Conservation (phyloP, 2,329 filamentous ascomycete genomes). For the Didymella sp. region DNA sequence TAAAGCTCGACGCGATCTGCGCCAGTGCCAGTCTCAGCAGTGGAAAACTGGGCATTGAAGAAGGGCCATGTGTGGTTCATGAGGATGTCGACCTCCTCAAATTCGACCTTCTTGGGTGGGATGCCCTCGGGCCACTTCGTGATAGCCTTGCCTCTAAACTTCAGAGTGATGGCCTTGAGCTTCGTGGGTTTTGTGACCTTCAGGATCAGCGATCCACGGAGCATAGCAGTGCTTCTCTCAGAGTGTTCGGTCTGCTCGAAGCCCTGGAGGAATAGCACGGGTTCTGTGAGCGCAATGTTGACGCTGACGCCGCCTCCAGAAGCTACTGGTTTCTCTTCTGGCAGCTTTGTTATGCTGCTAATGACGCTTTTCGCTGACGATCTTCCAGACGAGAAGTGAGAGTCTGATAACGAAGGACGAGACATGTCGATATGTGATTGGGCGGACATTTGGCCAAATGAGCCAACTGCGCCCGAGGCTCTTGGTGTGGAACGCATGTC, state of each 20-base stretch:
- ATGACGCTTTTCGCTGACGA: constrained; percentile 44
- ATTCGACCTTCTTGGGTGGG: constrained; percentile 82
- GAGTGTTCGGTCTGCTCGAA: constrained; percentile 74
- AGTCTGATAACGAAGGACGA: constrained; percentile 52
- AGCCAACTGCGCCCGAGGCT: constrained; percentile 40
- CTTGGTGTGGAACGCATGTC: constrained; percentile 52
- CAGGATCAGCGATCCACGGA: constrained; percentile 83
- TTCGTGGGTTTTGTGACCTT: constrained; percentile 89
- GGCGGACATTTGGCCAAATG: constrained; percentile 14
- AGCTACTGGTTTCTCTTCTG: constrained; percentile 73
- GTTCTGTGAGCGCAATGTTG: constrained; percentile 77
- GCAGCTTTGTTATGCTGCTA: constrained; percentile 43
- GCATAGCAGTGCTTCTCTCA: constrained; percentile 75
- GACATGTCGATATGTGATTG: constrained; percentile 49
- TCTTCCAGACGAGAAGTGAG: constrained; percentile 48
- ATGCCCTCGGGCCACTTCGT: constrained; percentile 98
- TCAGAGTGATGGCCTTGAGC: constrained; percentile 87
- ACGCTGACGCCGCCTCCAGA: constrained; percentile 77
- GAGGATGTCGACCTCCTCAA: constrained; percentile 82
- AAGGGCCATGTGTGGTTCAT: constrained; percentile 91
- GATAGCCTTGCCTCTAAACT: constrained; percentile 81
- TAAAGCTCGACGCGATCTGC: constrained; percentile 68
- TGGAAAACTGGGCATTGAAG: constrained; percentile 78
- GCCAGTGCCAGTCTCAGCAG: constrained; percentile 66
- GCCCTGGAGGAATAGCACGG: constrained; percentile 79